Conservation (phyloP, 768 basidiomycete species). For the Amanita brunnescens region DNA sequence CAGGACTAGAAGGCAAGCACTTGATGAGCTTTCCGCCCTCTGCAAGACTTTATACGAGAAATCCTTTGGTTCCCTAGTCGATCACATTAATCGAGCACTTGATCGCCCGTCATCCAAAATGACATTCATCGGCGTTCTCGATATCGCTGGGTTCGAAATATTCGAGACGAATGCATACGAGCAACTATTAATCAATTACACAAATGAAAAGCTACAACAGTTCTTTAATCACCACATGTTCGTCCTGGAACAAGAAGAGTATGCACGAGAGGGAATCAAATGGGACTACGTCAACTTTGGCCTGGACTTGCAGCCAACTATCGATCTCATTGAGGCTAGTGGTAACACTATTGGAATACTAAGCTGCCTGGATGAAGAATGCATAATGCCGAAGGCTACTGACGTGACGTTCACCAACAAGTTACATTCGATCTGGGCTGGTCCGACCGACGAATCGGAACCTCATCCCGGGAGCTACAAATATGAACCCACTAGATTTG, state of each 20-base stretch:
- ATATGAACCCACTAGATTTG: conserved; percentile 81
- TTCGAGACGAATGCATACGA: conserved; percentile 93
- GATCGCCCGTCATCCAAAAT: conserved; percentile 89
- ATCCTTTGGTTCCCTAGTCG: conserved; percentile 88
- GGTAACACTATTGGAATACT: conserved; percentile 81
- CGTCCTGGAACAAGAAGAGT: conserved; percentile 98
- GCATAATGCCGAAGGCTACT: conserved; percentile 99
- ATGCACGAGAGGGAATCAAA: conserved; percentile 89
- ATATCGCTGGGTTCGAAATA: conserved; percentile 99
- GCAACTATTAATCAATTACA: conserved; percentile 97
- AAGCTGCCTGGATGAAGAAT: conserved; percentile 92
- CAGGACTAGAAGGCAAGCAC: conserved; percentile 81
- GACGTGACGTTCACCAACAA: conserved; percentile 94
- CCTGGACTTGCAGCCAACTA: conserved; percentile 93
- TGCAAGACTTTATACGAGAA: conserved; percentile 98
- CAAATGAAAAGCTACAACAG: conserved; percentile 97
- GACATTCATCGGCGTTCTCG: conserved; percentile 95
- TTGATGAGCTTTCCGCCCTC: conserved; percentile 84
- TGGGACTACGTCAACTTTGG: conserved; percentile 99
- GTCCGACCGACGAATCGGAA: conserved; percentile 38
- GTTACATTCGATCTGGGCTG: conserved; percentile 70
- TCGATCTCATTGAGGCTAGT: conserved; percentile 91
- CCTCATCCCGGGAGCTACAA: conserved; percentile 73
- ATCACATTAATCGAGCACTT: conserved; percentile 88
- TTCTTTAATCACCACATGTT: conserved; percentile 99